phyloP scores from a whole-genome alignment of 495 filamentous ascomycete genomes.

The Mytilinidion resinicola region DNA sequence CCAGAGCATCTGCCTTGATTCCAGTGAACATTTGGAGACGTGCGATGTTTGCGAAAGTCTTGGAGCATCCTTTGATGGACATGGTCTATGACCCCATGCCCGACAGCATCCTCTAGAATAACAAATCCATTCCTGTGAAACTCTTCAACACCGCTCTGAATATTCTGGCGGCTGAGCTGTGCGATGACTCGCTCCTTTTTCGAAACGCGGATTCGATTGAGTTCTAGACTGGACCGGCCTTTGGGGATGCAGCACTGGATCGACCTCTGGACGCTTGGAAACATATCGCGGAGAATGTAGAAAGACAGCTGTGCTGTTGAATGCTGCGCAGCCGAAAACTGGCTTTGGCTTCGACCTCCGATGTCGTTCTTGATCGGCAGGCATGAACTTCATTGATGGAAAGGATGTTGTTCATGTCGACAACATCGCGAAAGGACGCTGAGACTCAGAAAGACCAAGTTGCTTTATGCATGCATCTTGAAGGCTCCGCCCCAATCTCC shows the following conservation, averaged over 20 bases:
- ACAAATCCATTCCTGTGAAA: constrained; percentile 1
- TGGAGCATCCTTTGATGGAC: background rate
- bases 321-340: too few relatives aligned
- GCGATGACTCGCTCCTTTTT: background rate
- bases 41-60: background rate
- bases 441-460: background rate
- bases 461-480: background rate
- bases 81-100: background rate
- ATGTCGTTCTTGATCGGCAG: background rate
- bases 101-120: background rate
- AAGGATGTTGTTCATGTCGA: background rate
- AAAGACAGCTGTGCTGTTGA: background rate
- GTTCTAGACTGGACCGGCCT: background rate
- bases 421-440: background rate
- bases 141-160: background rate
- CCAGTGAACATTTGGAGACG: constrained; percentile 1
- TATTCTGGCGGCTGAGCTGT: constrained; percentile 1
- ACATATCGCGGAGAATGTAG: background rate
- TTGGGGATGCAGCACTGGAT: background rate
- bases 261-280: background rate
- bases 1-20: constrained; percentile 1
- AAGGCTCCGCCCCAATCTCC: background rate
- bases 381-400: background rate
- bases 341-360: background rate
- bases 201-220: background rate